Percentiles rank a stretch among this genome's conserved stretches.
Evolutionary conservation across 352 stramenopile genomes (phyloP).

Genomic region (Globisporangium middletonii): DNA sequence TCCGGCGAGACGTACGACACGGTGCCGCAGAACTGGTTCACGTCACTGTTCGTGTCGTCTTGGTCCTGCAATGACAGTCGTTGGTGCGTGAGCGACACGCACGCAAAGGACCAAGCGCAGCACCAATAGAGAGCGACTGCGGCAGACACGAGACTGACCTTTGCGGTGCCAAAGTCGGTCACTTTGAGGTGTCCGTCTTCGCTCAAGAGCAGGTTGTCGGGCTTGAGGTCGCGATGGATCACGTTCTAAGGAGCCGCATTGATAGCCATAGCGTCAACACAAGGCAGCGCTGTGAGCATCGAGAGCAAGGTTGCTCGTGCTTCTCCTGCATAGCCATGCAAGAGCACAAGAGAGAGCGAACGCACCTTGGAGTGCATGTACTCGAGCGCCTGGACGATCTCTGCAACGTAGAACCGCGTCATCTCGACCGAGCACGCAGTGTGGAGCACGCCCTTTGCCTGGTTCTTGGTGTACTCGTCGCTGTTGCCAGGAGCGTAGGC

Average conservation of each 20-base stretch:
- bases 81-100: too few species aligned
- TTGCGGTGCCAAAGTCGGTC: constrained; percentile 87
- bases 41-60: constrained; percentile 47
- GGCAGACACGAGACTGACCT: constrained; percentile 24
- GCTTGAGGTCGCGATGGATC: constrained; percentile 96
- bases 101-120: neutral
- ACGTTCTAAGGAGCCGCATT: constrained; percentile 61
- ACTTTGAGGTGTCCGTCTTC: constrained; percentile 84
- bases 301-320: too few species aligned
- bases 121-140: neutral
- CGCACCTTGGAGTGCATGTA: constrained; percentile 92
- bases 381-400: constrained; percentile 90
- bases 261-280: constrained; percentile 2
- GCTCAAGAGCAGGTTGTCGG: constrained; percentile 86
- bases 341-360: too few species aligned
- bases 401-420: constrained; percentile 90
- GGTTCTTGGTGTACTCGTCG: constrained; percentile 48
- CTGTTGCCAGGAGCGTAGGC: constrained; percentile 12
- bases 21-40: constrained; percentile 85
- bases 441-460: constrained; percentile 45
- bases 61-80: constrained; percentile 36
- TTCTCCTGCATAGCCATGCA: too few species aligned
- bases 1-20: constrained; percentile 91
- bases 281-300: too few species aligned
- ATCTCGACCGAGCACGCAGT: constrained; percentile 64